Evolutionary conservation across 75 land plant genomes (phyloP).

Genomic region (Adiantum capillusveneris): DNA sequence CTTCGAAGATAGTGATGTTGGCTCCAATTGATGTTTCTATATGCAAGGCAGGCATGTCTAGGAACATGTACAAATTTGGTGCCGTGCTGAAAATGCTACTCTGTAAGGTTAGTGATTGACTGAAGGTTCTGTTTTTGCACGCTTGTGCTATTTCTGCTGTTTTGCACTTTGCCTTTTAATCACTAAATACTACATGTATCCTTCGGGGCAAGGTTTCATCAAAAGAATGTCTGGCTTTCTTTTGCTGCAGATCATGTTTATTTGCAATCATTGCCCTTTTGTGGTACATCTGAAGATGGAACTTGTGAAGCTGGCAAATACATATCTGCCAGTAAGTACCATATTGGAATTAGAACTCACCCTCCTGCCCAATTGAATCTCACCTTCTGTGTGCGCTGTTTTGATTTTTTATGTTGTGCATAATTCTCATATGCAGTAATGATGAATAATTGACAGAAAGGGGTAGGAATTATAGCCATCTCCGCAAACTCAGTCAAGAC

Average conservation of each 20-base stretch:
- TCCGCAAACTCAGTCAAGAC: slow-evolving; percentile 79
- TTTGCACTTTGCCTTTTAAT: no score
- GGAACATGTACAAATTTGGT: no score
- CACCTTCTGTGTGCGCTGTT: not conserved
- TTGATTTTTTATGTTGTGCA: not conserved
- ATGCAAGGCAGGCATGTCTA: no score
- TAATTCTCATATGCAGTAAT: not conserved
- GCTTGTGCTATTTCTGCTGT: no score
- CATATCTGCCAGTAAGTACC: slow-evolving; percentile 25
- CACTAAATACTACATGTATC: no score
- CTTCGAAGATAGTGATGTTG: no score
- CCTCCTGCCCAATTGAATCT: not conserved
- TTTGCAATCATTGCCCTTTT: slow-evolving; percentile 47
- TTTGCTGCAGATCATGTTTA: slow-evolving; percentile 36
- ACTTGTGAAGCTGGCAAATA: slow-evolving; percentile 31
- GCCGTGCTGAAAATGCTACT: no score
- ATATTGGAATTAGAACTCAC: not conserved
- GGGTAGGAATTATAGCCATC: slow-evolving; percentile 80
- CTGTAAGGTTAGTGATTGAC: no score
- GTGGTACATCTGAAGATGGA: slow-evolving; percentile 36
- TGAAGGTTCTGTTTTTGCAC: no score
- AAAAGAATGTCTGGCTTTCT: not conserved
- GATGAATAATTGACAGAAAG: slow-evolving; percentile 49
- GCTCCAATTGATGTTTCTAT: no score
- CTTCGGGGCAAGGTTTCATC: no score